Evolutionary conservation across 805 yeast genomes (phyloP).

Genomic region (Zygosaccharomyces rouxii): DNA sequence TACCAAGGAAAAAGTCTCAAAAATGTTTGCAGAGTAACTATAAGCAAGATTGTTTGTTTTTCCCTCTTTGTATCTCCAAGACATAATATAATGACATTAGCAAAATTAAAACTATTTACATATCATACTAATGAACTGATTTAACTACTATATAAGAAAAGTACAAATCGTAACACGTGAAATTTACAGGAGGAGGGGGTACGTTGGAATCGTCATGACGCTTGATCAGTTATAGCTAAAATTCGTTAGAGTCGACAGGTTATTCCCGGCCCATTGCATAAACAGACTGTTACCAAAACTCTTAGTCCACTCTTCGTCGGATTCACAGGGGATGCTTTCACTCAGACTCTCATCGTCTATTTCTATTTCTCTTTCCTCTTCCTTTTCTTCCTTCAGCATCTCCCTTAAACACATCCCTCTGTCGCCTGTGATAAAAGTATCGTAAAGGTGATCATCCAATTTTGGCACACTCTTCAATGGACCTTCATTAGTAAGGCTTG

Average conservation of each 20-base stretch:
- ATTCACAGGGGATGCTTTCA: conserved; percentile 8
- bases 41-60: too few relatives aligned
- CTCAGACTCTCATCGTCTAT: conserved; percentile 8
- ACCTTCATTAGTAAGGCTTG: conserved; percentile 25
- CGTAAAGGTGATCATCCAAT: conserved; percentile 16
- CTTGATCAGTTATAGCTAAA: conserved; percentile 13
- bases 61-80: not conserved
- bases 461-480: conserved; percentile 27
- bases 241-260: conserved; percentile 21
- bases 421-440: conserved; percentile 18
- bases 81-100: not conserved
- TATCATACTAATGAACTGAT: not conserved
- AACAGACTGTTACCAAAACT: conserved; percentile 5
- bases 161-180: conserved; percentile 12
- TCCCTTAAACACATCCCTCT: conserved; percentile 18
- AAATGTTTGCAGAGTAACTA: conserved; percentile 3
- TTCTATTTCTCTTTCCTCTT: conserved; percentile 12
- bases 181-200: not conserved
- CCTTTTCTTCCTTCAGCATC: conserved; percentile 15
- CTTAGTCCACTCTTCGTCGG: conserved; percentile 7
- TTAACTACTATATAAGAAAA: not conserved
- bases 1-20: conserved; percentile 9
- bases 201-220: not conserved
- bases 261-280: conserved; percentile 16
- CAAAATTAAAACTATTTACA: not conserved